Conservation (phyloP, 2,329 filamentous ascomycete genomes). For the Hypoxylon sp. region DNA sequence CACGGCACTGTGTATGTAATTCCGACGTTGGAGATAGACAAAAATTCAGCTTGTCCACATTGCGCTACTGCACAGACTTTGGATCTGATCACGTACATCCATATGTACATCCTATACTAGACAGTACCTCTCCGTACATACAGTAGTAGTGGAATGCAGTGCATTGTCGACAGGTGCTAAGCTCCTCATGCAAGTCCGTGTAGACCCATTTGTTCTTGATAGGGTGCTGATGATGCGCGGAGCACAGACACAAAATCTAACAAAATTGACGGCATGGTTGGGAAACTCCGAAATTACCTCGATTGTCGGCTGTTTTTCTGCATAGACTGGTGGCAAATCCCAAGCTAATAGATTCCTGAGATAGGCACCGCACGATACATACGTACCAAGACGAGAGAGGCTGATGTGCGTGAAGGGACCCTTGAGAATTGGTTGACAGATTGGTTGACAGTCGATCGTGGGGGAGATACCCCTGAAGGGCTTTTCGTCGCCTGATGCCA, state of each 20-base stretch:
- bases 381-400: conserved; percentile 34
- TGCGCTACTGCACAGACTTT: conserved; percentile 30
- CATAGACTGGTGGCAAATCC: conserved; percentile 21
- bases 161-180: conserved; percentile 10
- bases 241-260: conserved; percentile 35
- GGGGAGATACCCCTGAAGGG: conserved; percentile 27
- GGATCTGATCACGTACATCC: conserved; percentile 35
- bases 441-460: conserved; percentile 35
- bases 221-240: conserved; percentile 17
- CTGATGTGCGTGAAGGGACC: conserved; percentile 29
- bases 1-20: conserved; percentile 10
- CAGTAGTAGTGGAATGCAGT: conserved; percentile 23
- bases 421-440: conserved; percentile 26
- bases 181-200: conserved; percentile 12
- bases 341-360: conserved; percentile 16
- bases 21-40: conserved; percentile 14
- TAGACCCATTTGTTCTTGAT: conserved; percentile 4
- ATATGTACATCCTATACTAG: conserved; percentile 14
- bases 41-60: conserved; percentile 14
- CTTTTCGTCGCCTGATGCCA: conserved; percentile 9
- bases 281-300: conserved; percentile 39
- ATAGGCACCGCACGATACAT: conserved; percentile 26
- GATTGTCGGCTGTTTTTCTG: conserved; percentile 33
- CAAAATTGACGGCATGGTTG: conserved; percentile 27
- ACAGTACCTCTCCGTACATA: too few relatives aligned